These are phyloP conservation scores for Didymella exigua DNA, from an alignment of 2,329 filamentous ascomycete species.

Conservation along the genomic window DNA sequence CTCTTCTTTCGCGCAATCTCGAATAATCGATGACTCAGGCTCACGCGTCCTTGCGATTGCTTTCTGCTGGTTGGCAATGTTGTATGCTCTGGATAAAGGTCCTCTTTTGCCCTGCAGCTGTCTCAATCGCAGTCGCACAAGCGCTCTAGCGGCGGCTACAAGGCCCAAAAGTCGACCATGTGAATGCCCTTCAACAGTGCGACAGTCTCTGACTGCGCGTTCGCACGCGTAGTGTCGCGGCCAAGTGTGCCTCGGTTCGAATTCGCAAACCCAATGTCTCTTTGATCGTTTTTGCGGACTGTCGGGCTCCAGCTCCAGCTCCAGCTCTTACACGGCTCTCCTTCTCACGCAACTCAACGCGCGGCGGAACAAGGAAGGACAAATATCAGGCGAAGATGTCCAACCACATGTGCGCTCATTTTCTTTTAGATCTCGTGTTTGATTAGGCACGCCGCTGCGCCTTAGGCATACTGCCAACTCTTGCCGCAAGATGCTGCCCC, in stretches of 20 bases:
- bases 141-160: background rate
- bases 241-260: constrained; percentile 3
- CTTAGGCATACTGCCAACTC: constrained; percentile 10
- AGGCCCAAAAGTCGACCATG: background rate
- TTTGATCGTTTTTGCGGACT: too few species aligned
- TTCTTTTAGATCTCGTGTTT: background rate
- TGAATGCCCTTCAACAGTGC: background rate
- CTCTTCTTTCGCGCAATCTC: background rate
- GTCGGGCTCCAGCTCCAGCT: too few species aligned
- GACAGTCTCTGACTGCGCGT: background rate
- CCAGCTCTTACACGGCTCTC: background rate
- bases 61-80: background rate
- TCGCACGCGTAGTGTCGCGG: background rate
- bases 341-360: background rate
- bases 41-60: background rate
- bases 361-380: background rate
- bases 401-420: background rate
- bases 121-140: constrained; percentile 5
- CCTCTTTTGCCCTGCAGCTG: constrained; percentile 2
- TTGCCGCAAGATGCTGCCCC: background rate
- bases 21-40: background rate
- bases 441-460: constrained; percentile 7
- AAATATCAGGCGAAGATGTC: background rate
- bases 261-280: background rate
- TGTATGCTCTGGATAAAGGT: background rate